Evolutionary conservation across 225 moss, liverwort and hornwort genomes (phyloP).

Genomic region (Bryoerythrophyllum caledonicum): DNA sequence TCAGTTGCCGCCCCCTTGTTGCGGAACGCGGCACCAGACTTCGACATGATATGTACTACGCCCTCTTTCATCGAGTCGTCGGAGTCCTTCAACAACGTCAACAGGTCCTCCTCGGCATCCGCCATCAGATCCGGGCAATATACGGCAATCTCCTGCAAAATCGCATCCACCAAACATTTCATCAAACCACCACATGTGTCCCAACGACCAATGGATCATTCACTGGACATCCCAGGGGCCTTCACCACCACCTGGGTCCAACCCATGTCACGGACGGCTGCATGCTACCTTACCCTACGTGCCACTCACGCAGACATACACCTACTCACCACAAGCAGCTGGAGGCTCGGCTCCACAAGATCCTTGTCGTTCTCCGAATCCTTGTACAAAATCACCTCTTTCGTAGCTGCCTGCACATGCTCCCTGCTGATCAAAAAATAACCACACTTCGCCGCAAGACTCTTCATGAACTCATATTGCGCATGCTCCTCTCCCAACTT

Average conservation of each 20-base stretch:
- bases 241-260: neutral
- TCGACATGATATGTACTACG: constrained; percentile 92
- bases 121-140: constrained; percentile 85
- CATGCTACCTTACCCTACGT: neutral
- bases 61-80: constrained; percentile 94
- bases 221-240: neutral
- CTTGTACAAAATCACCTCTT: constrained; percentile 54
- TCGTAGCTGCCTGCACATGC: constrained; percentile 70
- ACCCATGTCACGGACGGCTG: neutral
- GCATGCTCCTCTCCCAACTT: constrained; percentile 78
- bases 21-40: constrained; percentile 86
- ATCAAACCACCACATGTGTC: neutral
- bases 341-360: constrained; percentile 63
- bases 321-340: constrained; percentile 77
- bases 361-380: constrained; percentile 65
- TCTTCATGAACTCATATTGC: constrained; percentile 82
- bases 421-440: constrained; percentile 81
- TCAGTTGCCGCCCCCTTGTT: constrained; percentile 64
- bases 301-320: neutral
- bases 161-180: neutral
- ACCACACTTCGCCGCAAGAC: constrained; percentile 75
- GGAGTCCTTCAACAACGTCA: constrained; percentile 83
- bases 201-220: neutral
- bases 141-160: constrained; percentile 76
- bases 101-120: constrained; percentile 76